Evolutionary conservation across 108 stramenopile species (phyloP).

Genomic region (Fragilariopsis cylindrus): DNA sequence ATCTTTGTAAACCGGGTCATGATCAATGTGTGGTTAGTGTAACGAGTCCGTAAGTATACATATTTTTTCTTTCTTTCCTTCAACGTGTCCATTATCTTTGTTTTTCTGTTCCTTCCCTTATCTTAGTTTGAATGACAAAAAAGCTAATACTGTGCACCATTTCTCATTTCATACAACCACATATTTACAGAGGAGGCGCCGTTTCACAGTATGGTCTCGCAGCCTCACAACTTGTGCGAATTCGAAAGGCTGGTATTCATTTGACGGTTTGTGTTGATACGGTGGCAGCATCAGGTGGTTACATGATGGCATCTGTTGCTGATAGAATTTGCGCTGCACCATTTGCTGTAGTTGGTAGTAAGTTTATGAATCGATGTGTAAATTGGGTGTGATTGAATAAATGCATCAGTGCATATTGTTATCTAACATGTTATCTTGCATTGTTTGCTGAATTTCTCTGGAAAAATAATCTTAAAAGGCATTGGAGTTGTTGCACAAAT

Average conservation of each 20-base stretch:
- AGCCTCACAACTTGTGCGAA: constrained; percentile 62
- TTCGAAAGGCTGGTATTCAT: constrained; percentile 58
- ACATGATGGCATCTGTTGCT: constrained; percentile 82
- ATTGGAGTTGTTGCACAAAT: constrained; percentile 81
- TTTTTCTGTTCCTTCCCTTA: no score
- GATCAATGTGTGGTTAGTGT: constrained; percentile 2
- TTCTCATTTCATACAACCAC: no score
- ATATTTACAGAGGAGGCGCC: constrained; percentile 48
- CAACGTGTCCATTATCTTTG: no score
- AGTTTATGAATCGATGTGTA: neutral
- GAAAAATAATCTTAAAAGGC: neutral
- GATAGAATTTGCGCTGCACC: constrained; percentile 75
- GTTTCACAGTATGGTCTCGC: constrained; percentile 79
- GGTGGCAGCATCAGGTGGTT: constrained; percentile 65
- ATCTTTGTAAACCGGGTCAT: constrained; percentile 7
- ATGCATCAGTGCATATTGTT: no score
- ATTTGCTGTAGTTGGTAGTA: constrained; percentile 71
- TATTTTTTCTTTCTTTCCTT: no score
- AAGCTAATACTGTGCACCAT: no score
- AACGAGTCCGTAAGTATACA: neutral
- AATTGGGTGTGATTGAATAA: neutral
- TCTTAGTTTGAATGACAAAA: no score
- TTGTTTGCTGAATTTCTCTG: no score
- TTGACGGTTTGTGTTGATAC: constrained; percentile 77
- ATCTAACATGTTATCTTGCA: no score